Evolutionary conservation across 345 rosid species (phyloP).

Genomic region (Psidium friedrichsthalianum): DNA sequence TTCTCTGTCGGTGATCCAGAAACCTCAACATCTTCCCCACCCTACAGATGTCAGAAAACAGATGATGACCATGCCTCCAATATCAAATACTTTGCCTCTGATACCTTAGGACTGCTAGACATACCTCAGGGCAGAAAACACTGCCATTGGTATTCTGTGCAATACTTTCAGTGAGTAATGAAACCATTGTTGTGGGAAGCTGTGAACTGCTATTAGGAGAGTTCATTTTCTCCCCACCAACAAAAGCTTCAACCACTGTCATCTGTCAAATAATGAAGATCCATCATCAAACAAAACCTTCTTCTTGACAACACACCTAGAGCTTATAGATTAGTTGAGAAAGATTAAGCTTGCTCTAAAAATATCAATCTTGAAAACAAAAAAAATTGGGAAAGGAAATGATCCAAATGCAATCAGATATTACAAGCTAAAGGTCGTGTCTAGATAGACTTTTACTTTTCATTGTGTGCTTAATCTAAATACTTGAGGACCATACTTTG

Average conservation of each 20-base stretch:
- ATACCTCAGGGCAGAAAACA: slow-evolving; percentile 4
- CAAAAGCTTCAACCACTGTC: slow-evolving; percentile 1
- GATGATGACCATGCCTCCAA: neutral
- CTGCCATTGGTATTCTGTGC: slow-evolving; percentile 20
- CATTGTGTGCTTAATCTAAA: neutral
- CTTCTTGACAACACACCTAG: neutral
- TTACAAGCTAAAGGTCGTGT: neutral
- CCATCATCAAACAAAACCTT: neutral
- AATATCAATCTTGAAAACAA: neutral
- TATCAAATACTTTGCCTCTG: neutral
- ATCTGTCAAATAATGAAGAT: neutral
- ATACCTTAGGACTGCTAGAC: neutral
- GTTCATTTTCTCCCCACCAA: neutral
- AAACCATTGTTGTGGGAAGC: slow-evolving; percentile 1
- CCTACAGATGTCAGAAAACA: neutral
- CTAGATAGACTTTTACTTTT: neutral
- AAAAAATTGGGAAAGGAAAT: neutral
- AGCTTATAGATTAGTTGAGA: neutral
- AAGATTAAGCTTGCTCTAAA: neutral
- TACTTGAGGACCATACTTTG: neutral
- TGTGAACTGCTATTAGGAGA: neutral
- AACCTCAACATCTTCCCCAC: slow-evolving; percentile 13
- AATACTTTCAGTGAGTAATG: slow-evolving; percentile 16
- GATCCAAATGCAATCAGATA: neutral
- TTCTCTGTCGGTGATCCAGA: slow-evolving; percentile 44